Evolutionary conservation across 805 yeast genomes (phyloP).

Genomic region (Zygosaccharomyces bailii): DNA sequence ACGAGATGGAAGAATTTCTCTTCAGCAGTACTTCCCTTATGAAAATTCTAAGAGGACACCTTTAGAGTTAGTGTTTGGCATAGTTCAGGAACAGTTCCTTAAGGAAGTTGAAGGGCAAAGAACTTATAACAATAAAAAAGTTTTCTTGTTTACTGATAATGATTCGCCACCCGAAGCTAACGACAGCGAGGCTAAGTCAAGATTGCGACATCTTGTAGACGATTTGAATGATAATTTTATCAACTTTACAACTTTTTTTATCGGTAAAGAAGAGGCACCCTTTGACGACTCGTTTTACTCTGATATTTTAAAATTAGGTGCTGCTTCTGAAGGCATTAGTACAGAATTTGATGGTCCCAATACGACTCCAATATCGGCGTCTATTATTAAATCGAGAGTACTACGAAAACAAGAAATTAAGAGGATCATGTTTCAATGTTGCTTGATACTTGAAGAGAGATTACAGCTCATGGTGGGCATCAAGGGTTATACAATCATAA

Average conservation of each 20-base stretch:
- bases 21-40: conserved; percentile 33
- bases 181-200: conserved; percentile 40
- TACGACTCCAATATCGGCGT: conserved; percentile 42
- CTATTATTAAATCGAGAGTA: conserved; percentile 47
- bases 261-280: conserved; percentile 36
- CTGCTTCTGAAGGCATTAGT: conserved; percentile 13
- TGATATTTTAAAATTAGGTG: conserved; percentile 44
- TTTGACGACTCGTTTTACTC: conserved; percentile 51
- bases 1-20: conserved; percentile 23
- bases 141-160: conserved; percentile 72
- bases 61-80: conserved; percentile 45
- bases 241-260: conserved; percentile 60
- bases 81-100: conserved; percentile 54
- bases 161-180: conserved; percentile 57
- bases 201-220: conserved; percentile 53
- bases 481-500: conserved; percentile 64
- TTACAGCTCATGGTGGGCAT: conserved; percentile 54
- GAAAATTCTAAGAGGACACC: conserved; percentile 30
- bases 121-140: conserved; percentile 51
- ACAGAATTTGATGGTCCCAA: conserved; percentile 39
- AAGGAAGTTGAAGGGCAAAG: conserved; percentile 40
- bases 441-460: conserved; percentile 52
- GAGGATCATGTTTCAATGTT: conserved; percentile 59
- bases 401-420: conserved; percentile 57
- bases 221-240: conserved; percentile 57